Evolutionary conservation across 176 grass and related monocot species (phyloP).

Genomic region (Oryza glaberrima): DNA sequence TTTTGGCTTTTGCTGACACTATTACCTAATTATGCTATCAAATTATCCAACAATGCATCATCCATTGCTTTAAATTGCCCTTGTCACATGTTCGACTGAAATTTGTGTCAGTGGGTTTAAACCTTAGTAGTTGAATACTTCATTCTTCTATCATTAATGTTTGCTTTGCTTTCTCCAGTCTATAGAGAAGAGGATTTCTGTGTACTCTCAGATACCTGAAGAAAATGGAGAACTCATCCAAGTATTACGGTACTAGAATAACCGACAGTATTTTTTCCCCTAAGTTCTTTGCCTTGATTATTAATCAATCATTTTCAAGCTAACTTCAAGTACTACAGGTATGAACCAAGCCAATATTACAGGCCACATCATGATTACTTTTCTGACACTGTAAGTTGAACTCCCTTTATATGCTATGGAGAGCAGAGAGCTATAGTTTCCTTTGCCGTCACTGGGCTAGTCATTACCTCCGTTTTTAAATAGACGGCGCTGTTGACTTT

Average conservation of each 20-base stretch:
- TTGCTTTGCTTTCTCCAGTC: conserved; percentile 50
- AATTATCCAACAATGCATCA: neutral
- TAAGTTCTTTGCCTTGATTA: conserved; percentile 1
- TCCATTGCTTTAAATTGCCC: neutral
- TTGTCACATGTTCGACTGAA: neutral
- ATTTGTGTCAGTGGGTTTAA: neutral
- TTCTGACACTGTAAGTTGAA: conserved; percentile 82
- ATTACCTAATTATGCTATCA: neutral
- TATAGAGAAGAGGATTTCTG: conserved; percentile 88
- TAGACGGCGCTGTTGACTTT: too few relatives aligned
- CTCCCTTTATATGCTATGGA: neutral
- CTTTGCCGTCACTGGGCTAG: neutral
- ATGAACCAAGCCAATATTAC: conserved; percentile 81
- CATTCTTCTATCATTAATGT: conserved; percentile 11
- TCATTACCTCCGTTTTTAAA: neutral
- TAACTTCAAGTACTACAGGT: conserved; percentile 60
- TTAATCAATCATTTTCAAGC: conserved; percentile 9
- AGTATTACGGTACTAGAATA: conserved; percentile 61
- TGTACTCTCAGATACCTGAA: conserved; percentile 82
- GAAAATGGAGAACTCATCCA: conserved; percentile 97
- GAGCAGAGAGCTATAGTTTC: conserved; percentile 4
- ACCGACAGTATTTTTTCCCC: neutral
- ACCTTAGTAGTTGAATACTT: neutral
- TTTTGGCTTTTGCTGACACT: neutral
- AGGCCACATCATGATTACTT: conserved; percentile 93